Conservation (phyloP, 75 land plant species). For the Selaginella tamariscina region DNA sequence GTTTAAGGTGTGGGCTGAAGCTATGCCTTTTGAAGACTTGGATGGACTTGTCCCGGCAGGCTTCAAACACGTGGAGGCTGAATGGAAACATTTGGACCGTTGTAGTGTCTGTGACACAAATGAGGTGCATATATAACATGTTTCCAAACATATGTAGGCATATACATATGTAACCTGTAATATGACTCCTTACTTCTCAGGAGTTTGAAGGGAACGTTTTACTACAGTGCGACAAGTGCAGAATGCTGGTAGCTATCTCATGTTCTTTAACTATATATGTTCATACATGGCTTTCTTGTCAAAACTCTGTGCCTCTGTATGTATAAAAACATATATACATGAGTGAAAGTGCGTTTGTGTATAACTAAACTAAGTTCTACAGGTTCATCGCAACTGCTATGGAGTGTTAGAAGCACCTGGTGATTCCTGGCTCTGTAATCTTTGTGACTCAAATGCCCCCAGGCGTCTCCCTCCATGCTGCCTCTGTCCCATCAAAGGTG, state of each 20-base stretch:
- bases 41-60: slow-evolving; percentile 39
- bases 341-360: neutral
- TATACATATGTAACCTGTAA: neutral
- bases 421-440: slow-evolving; percentile 76
- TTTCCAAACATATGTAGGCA: neutral
- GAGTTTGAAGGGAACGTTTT: slow-evolving; percentile 71
- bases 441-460: slow-evolving; percentile 82
- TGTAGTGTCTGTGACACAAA: slow-evolving; percentile 91
- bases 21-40: slow-evolving; percentile 15
- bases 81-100: slow-evolving; percentile 88
- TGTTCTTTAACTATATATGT: neutral
- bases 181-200: slow-evolving; percentile 19
- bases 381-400: slow-evolving; percentile 94
- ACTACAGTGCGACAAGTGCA: slow-evolving; percentile 87
- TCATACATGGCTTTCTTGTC: neutral
- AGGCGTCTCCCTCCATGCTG: slow-evolving; percentile 61
- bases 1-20: slow-evolving; percentile 26
- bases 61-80: slow-evolving; percentile 64
- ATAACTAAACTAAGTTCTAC: neutral
- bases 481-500: slow-evolving; percentile 81
- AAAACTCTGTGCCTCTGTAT: neutral
- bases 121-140: slow-evolving; percentile 36
- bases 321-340: neutral
- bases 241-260: slow-evolving; percentile 54
- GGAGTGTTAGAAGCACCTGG: slow-evolving; percentile 73